Conservation (phyloP, 805 yeast species). For the Candida maesae region DNA sequence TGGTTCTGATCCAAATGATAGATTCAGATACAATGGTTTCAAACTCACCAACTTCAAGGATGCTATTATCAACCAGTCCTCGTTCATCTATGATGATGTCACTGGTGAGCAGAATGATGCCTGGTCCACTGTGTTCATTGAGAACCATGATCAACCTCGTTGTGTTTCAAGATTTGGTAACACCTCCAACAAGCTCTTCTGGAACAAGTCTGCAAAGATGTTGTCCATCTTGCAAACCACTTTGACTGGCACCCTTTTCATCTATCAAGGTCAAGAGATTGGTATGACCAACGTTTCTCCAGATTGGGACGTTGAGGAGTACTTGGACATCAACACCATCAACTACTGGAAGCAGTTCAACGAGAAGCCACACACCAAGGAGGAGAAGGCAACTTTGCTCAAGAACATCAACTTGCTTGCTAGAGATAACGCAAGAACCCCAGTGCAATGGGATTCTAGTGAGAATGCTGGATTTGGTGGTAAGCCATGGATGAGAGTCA, state of each 20-base stretch:
- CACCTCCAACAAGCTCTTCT: slow-evolving; percentile 31
- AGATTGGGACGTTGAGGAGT: slow-evolving; percentile 45
- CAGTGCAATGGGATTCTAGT: slow-evolving; percentile 50
- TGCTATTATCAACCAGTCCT: slow-evolving; percentile 33
- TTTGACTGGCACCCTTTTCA: slow-evolving; percentile 52
- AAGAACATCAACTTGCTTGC: slow-evolving; percentile 37
- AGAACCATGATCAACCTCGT: slow-evolving; percentile 57
- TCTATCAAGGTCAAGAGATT: slow-evolving; percentile 61
- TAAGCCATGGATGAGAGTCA: slow-evolving; percentile 51
- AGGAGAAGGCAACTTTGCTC: slow-evolving; percentile 29
- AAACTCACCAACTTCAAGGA: slow-evolving; percentile 38
- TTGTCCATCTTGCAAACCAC: slow-evolving; percentile 50
- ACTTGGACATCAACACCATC: slow-evolving; percentile 46
- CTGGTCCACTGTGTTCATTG: slow-evolving; percentile 53
- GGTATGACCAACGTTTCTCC: slow-evolving; percentile 46
- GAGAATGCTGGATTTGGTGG: slow-evolving; percentile 46
- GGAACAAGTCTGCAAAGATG: too few species aligned
- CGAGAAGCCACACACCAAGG: slow-evolving; percentile 25
- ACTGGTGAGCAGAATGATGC: slow-evolving; percentile 39
- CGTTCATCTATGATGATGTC: slow-evolving; percentile 36
- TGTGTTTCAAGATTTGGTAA: slow-evolving; percentile 49
- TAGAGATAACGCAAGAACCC: slow-evolving; percentile 53
- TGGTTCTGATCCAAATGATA: slow-evolving; percentile 36
- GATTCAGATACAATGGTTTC: slow-evolving; percentile 34
- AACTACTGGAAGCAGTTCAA: slow-evolving; percentile 37